Conservation (phyloP, 371 early-diverging fungal species). For the Parasitella parasitica region DNA sequence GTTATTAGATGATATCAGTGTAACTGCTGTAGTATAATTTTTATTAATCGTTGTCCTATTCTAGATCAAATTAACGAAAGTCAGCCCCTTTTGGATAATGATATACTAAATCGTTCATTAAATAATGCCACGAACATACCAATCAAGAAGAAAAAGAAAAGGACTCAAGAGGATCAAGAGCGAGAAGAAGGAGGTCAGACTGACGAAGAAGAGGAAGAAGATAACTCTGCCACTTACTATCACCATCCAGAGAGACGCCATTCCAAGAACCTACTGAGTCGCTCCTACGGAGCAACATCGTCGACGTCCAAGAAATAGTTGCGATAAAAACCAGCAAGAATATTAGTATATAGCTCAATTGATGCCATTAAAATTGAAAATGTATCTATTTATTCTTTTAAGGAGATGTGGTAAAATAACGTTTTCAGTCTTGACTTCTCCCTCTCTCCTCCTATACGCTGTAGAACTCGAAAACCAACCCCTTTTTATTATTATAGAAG, state of each 20-base stretch:
- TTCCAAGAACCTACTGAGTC: slow-evolving; percentile 27
- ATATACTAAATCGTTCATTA: slow-evolving; percentile 13
- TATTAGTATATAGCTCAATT: slow-evolving; percentile 1
- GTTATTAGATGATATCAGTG: background rate
- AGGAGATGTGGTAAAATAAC: background rate
- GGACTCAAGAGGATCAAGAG: background rate
- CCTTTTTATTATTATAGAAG: background rate
- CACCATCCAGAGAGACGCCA: slow-evolving; percentile 58
- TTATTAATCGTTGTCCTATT: background rate
- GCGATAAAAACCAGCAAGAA: background rate
- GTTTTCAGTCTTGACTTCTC: background rate
- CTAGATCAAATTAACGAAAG: slow-evolving; percentile 1
- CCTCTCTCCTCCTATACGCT: background rate
- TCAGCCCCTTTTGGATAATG: slow-evolving; percentile 9
- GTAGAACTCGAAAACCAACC: background rate
- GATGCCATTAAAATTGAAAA: slow-evolving; percentile 9
- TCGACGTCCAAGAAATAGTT: background rate
- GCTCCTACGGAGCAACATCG: slow-evolving; percentile 25
- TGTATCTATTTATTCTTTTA: background rate
- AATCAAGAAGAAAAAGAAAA: slow-evolving; percentile 14
- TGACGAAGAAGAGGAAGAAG: slow-evolving; percentile 36
- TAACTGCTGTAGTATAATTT: no score
- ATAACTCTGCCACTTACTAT: slow-evolving; percentile 45
- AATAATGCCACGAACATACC: slow-evolving; percentile 5
- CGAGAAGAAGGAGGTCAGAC: slow-evolving; percentile 30